Base-by-base conservation (phyloP, 768 basidiomycete species). In the Lentinula raphanica region DNA sequence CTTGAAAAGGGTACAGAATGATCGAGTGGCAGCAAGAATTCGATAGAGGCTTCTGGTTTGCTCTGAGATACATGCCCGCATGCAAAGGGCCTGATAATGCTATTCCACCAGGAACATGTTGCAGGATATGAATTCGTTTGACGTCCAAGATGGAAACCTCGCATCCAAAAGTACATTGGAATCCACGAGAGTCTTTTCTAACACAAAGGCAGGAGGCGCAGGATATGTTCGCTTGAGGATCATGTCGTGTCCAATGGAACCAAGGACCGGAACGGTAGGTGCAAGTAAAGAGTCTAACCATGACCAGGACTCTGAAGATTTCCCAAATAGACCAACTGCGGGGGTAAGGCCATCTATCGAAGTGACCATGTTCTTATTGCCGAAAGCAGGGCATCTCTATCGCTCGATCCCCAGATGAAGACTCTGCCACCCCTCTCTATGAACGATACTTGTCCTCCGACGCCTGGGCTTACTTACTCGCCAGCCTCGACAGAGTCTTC, bases 401-500 rank as follows among this genome's bases (percentile, higher is more conserved):
- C n/a, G n/a, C n/a, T n/a, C n/a, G n/a, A n/a, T n/a, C n/a, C n/a
- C 25, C 15, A 54, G 17, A 40, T 31, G 21, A 44, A 35, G 28
- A 15, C 11, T n/a, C 21, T 13, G 27, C 25, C 29, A 19, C 29
- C 28, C 49, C 13, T 60, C 48, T 17, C 50, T 49, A 17, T 64
- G 62, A 23, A 36, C 3, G 74, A 66, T 60, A 78, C 71, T 9
- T 78, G 76, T 61, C 82, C 84, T 9, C 70, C 78, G 19, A 84
- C 82, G 0, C 85, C 85, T 0, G 72, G 75, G 19, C 79, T 87
- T 38, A 79, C 75, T 11, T 81, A 81, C 50, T 86, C 85, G 0
- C 85, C 85, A 0, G 78, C 82, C 1, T 79, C 84, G 3, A 84
- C 83, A 1, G 83, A 82, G 57, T 85, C 80, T 7, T 80, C 80